A percentile compares a stretch with the other conserved stretches of the same genome.
Conservation (phyloP, 192 early-diverging fungal genomes). For the Coemansia sp. region DNA sequence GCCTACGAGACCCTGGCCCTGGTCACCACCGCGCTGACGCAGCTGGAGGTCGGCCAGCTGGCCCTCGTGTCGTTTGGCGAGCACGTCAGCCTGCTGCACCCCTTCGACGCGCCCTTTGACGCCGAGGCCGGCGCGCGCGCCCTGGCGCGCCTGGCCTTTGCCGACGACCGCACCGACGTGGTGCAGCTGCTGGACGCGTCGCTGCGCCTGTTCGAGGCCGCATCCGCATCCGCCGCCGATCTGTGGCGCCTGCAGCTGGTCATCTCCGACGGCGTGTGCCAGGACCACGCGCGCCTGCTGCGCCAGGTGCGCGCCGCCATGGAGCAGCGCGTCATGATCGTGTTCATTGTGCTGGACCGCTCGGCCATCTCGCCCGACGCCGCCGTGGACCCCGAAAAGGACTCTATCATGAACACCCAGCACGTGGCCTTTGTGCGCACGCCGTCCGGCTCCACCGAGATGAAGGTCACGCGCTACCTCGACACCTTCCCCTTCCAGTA, state of each 20-base stretch:
- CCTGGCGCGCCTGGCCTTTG: slow-evolving; percentile 87
- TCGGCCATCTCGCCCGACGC: slow-evolving; percentile 19
- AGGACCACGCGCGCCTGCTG: slow-evolving; percentile 83
- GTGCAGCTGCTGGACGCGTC: slow-evolving; percentile 82
- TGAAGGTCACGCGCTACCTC: slow-evolving; percentile 80
- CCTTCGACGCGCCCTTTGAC: slow-evolving; percentile 89
- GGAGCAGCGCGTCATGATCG: slow-evolving; percentile 85
- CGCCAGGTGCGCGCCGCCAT: slow-evolving; percentile 81
- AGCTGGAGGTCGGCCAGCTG: slow-evolving; percentile 93
- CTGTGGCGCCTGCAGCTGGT: slow-evolving; percentile 96
- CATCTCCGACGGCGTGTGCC: slow-evolving; percentile 95
- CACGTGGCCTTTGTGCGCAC: slow-evolving; percentile 74
- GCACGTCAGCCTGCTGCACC: slow-evolving; percentile 79
- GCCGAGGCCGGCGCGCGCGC: slow-evolving; percentile 87
- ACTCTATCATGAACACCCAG: slow-evolving; percentile 86
- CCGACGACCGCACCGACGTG: slow-evolving; percentile 84
- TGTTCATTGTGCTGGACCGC: slow-evolving; percentile 91
- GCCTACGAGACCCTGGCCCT: slow-evolving; percentile 92
- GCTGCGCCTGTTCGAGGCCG: slow-evolving; percentile 72
- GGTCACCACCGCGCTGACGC: slow-evolving; percentile 86
- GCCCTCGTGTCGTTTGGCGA: slow-evolving; percentile 91
- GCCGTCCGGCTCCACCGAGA: slow-evolving; percentile 55
- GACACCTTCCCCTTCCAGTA: slow-evolving; percentile 98
- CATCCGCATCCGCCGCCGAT: slow-evolving; percentile 54
- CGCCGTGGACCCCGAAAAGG: slow-evolving; percentile 36